Conservation (phyloP, 2,329 filamentous ascomycete genomes). For the Trichoderma sp. region DNA sequence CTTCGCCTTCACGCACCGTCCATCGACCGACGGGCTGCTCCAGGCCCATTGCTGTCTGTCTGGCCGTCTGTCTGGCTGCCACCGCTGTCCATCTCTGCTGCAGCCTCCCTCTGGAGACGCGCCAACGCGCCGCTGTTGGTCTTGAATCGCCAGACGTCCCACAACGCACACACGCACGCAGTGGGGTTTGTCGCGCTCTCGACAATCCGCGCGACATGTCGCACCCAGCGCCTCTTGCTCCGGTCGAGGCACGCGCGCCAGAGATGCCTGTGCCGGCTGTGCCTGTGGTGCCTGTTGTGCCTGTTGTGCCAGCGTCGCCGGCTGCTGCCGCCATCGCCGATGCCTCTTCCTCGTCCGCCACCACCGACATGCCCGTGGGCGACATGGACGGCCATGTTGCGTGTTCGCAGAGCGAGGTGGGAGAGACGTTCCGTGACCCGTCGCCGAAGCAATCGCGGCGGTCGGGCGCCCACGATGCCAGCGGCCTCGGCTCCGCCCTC, state of each 20-base stretch:
- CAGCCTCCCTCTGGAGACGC: background rate
- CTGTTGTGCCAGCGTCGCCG: conserved; percentile 9
- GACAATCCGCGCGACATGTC: conserved; percentile 22
- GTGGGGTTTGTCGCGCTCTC: conserved; percentile 21
- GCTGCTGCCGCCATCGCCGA: background rate
- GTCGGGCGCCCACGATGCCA: conserved; percentile 6
- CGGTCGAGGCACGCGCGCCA: conserved; percentile 9
- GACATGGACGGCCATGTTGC: background rate
- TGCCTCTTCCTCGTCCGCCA: background rate
- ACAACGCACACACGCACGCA: conserved; percentile 11
- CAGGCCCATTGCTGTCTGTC: background rate
- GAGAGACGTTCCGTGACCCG: conserved; percentile 6
- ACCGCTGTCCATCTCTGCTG: background rate
- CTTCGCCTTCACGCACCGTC: background rate
- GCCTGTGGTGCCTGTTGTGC: too few species aligned
- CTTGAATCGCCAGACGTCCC: background rate
- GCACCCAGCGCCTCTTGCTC: conserved; percentile 14
- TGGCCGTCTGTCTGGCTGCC: background rate
- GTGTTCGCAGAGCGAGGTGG: conserved; percentile 9
- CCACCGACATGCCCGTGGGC: conserved; percentile 16
- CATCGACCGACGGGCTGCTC: background rate
- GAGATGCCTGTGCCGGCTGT: conserved; percentile 5
- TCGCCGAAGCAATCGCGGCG: conserved; percentile 7
- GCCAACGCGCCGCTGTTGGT: conserved; percentile 1
- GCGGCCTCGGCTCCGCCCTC: conserved; percentile 19